Percentiles rank a stretch among this genome's conserved stretches.
phyloP scores from a whole-genome alignment of 371 early-diverging fungal species.

The Syncephalis fuscata region DNA sequence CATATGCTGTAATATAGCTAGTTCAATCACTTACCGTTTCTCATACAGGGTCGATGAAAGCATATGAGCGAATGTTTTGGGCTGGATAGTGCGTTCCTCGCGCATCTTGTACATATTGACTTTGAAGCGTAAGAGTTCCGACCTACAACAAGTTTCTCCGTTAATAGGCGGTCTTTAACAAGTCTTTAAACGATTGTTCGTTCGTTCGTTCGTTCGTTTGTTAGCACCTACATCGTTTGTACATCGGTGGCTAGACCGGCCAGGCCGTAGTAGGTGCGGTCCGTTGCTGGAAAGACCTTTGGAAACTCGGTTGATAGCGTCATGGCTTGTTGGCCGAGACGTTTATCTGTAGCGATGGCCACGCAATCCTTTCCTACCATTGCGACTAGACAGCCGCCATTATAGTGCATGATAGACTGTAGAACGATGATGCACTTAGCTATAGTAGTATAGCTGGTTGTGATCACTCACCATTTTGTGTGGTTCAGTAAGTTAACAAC shows the following conservation, averaged over 20 bases:
- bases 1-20: too few relatives aligned
- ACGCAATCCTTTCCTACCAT: conserved; percentile 98
- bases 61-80: conserved; percentile 86
- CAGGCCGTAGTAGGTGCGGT: conserved; percentile 80
- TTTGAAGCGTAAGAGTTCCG: conserved; percentile 85
- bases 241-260: conserved; percentile 97
- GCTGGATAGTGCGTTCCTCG: conserved; percentile 94
- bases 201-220: neutral
- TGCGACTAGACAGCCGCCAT: conserved; percentile 93
- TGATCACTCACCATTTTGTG: too few relatives aligned
- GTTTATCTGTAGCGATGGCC: conserved; percentile 94
- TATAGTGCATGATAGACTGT: conserved; percentile 74
- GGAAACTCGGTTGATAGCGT: conserved; percentile 88
- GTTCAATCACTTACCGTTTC: conserved; percentile 49
- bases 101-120: conserved; percentile 93
- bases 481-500: too few relatives aligned
- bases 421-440: neutral
- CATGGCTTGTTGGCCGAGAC: conserved; percentile 83
- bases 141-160: too few relatives aligned
- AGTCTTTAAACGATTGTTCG: neutral
- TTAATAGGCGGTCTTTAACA: neutral
- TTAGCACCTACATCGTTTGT: conserved; percentile 70
- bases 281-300: conserved; percentile 83
- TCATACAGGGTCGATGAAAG: conserved; percentile 97
- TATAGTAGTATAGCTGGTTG: too few relatives aligned